A percentile compares a stretch with the other conserved stretches of the same genome.
Evolutionary conservation across 371 early-diverging fungal genomes (phyloP).

Genomic region (Lichtheimia ramosa): DNA sequence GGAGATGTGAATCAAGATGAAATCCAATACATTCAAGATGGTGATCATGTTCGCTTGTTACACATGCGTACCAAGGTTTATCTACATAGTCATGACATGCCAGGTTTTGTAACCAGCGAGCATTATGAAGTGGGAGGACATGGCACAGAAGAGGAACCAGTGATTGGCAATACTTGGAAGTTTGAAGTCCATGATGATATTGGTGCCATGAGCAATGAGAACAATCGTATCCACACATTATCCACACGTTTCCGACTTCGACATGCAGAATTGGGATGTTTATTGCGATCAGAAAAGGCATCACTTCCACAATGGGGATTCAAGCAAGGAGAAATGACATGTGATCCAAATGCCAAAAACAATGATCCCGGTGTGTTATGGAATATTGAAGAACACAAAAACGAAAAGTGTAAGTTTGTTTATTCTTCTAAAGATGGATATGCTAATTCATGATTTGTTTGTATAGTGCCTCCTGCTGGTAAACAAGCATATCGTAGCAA

Average conservation of each 20-base stretch:
- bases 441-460: not conserved
- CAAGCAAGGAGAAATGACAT: constrained; percentile 93
- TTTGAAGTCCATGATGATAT: constrained; percentile 81
- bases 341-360: constrained; percentile 68
- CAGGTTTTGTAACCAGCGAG: constrained; percentile 79
- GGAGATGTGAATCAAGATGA: constrained; percentile 1
- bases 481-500: constrained; percentile 64
- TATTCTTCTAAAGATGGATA: not conserved
- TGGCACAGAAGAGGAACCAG: constrained; percentile 58
- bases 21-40: constrained; percentile 64
- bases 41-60: constrained; percentile 79
- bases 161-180: constrained; percentile 87
- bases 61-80: constrained; percentile 75
- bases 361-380: constrained; percentile 71
- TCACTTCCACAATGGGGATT: constrained; percentile 98
- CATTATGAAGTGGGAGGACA: constrained; percentile 90
- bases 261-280: constrained; percentile 76
- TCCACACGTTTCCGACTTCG: constrained; percentile 88
- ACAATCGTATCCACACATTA: constrained; percentile 61
- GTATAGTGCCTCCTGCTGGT: constrained; percentile 56
- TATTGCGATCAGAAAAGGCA: constrained; percentile 71
- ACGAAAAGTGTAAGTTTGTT: constrained; percentile 48
- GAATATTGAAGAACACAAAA: constrained; percentile 94
- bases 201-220: constrained; percentile 19
- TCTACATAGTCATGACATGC: constrained; percentile 81